phyloP scores from a whole-genome alignment of 306 rosid species.

The Albizia julibrissin region DNA sequence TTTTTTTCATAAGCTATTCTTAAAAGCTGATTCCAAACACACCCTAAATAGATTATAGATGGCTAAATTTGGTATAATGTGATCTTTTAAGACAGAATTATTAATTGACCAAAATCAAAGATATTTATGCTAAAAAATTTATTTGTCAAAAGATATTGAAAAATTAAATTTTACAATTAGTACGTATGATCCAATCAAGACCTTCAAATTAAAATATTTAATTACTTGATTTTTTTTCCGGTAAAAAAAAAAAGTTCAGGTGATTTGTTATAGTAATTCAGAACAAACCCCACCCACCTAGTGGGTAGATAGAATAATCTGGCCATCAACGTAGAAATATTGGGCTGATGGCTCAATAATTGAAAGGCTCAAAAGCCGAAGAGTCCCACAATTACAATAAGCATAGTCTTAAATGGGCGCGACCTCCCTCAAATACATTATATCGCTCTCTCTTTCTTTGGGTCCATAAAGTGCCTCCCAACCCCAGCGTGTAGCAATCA shows the following conservation, averaged over 20 bases:
- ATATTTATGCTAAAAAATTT: too few relatives aligned
- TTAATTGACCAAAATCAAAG: not conserved
- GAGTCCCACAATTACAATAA: conserved; percentile 22
- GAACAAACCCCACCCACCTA: not conserved
- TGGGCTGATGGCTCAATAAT: not conserved
- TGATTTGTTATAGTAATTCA: not conserved
- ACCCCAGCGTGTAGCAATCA: not conserved
- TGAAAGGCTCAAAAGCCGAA: conserved; percentile 19
- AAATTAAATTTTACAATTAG: too few relatives aligned
- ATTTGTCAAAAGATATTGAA: not conserved
- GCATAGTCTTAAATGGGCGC: not conserved
- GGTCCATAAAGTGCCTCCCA: conserved; percentile 30
- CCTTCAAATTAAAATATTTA: not conserved
- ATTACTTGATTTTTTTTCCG: not conserved
- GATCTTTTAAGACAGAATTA: not conserved
- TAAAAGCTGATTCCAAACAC: too few relatives aligned
- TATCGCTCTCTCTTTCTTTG: not conserved
- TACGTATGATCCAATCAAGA: too few relatives aligned
- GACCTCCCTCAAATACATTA: not conserved
- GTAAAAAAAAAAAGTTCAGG: too few relatives aligned
- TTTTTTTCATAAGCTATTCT: too few relatives aligned
- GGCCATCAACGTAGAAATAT: not conserved
- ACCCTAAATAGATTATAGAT: too few relatives aligned
- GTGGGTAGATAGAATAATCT: not conserved
- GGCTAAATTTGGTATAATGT: not conserved